Conservation (phyloP, 805 yeast species). For the Saturnispora hagleri region DNA sequence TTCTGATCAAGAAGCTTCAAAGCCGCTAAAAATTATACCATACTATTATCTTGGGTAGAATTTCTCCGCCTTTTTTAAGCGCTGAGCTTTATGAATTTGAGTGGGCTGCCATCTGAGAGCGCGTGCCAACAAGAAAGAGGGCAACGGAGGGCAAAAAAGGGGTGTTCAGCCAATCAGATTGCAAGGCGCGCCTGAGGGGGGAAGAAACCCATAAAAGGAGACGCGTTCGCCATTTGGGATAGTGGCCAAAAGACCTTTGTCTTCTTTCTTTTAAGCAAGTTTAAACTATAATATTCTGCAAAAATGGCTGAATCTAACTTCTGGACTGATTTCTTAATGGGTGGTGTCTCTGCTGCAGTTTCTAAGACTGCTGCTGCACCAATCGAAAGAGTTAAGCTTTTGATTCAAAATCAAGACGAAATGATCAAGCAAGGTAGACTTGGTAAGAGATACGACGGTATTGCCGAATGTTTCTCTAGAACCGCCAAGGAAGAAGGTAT, state of each 20-base stretch:
- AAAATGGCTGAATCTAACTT: conserved; percentile 33
- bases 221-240: neutral
- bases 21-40: no score
- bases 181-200: neutral
- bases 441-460: conserved; percentile 80
- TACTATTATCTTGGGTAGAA: no score
- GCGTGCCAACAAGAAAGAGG: neutral
- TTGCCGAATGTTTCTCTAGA: conserved; percentile 87
- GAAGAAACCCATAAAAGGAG: neutral
- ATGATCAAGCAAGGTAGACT: conserved; percentile 97
- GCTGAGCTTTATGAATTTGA: neutral
- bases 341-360: conserved; percentile 99
- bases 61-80: neutral
- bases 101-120: neutral
- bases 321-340: conserved; percentile 76
- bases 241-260: conserved; percentile 1
- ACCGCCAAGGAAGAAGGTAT: conserved; percentile 92
- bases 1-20: no score
- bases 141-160: neutral
- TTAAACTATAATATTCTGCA: conserved; percentile 7
- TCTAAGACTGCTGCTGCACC: conserved; percentile 98
- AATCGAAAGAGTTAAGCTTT: conserved; percentile 90
- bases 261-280: conserved; percentile 10
- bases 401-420: conserved; percentile 97
- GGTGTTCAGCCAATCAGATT: neutral